Percentiles rank a stretch among this genome's conserved stretches.
Conservation (phyloP, 345 rosid genomes). For the Conringia planisiliqua region DNA sequence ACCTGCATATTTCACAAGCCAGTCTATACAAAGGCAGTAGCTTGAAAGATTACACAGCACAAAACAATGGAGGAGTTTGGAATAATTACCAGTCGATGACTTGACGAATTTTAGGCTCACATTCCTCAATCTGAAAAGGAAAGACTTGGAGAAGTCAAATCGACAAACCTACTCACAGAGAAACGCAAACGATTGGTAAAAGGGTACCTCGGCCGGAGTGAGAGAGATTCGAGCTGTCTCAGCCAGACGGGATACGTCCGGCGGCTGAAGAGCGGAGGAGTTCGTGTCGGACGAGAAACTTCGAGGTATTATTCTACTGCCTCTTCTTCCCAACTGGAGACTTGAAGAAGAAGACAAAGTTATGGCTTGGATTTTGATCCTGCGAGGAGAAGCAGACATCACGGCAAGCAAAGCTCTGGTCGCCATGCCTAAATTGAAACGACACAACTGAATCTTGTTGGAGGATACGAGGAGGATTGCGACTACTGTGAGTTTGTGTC, state of each 20-base stretch:
- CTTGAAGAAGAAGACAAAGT: not conserved
- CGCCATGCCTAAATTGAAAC: constrained; percentile 28
- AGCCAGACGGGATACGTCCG: constrained; percentile 64
- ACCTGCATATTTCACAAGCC: constrained; percentile 43
- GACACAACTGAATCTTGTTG: not conserved
- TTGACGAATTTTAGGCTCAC: constrained; percentile 65
- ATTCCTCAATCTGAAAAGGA: constrained; percentile 50
- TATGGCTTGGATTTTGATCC: not conserved
- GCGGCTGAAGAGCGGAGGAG: constrained; percentile 55
- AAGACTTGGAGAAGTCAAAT: not conserved
- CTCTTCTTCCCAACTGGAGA: not conserved
- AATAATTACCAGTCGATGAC: constrained; percentile 56
- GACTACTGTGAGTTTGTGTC: not conserved
- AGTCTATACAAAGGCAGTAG: not conserved
- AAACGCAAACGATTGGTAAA: not conserved
- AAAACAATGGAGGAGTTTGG: not conserved
- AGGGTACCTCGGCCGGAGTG: constrained; percentile 53
- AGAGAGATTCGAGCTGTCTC: constrained; percentile 83
- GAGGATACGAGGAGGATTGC: not conserved
- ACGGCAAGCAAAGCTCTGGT: constrained; percentile 33
- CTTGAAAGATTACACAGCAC: not conserved
- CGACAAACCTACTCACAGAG: not conserved
- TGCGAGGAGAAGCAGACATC: constrained; percentile 3
- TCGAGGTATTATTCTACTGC: constrained; percentile 11
- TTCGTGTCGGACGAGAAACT: constrained; percentile 36